Evolutionary conservation across 2,329 filamentous ascomycete genomes (phyloP).

Genomic region (Teratosphaeriaceae sp.): DNA sequence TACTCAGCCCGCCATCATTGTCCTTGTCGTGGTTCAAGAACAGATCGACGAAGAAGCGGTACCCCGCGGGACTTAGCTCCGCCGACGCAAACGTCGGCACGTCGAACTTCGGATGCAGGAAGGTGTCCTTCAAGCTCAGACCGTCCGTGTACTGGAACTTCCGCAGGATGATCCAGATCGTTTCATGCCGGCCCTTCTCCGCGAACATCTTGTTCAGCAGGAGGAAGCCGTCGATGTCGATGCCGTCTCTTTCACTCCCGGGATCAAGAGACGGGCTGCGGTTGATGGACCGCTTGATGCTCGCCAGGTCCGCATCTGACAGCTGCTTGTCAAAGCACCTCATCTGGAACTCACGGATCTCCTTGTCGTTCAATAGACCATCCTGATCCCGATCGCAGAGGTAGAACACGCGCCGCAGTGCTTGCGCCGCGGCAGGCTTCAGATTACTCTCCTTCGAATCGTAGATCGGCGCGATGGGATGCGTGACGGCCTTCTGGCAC

Average conservation of each 20-base stretch:
- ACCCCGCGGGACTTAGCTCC: conserved; percentile 87
- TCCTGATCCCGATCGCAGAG: conserved; percentile 96
- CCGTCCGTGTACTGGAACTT: conserved; percentile 97
- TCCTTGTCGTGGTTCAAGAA: conserved; percentile 96
- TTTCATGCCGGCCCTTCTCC: conserved; percentile 95
- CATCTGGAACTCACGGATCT: conserved; percentile 83
- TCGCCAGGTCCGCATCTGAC: conserved; percentile 71
- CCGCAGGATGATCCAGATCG: conserved; percentile 93
- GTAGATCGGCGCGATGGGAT: conserved; percentile 92
- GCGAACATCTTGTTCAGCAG: conserved; percentile 93
- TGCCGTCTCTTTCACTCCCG: conserved; percentile 47
- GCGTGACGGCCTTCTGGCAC: conserved; percentile 95
- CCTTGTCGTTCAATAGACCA: conserved; percentile 79
- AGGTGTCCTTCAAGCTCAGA: conserved; percentile 81
- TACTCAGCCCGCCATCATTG: conserved; percentile 89
- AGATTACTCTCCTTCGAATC: conserved; percentile 85
- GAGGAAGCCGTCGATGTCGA: conserved; percentile 77
- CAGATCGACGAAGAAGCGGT: conserved; percentile 94
- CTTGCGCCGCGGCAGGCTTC: conserved; percentile 83
- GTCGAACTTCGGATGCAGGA: conserved; percentile 88
- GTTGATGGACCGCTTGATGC: conserved; percentile 86
- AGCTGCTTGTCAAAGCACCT: conserved; percentile 90
- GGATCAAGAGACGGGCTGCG: conserved; percentile 10
- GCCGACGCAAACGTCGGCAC: conserved; percentile 88
- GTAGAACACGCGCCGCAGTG: conserved; percentile 86